phyloP scores from a whole-genome alignment of 495 filamentous ascomycete genomes.

The Cairneyella variabilis region DNA sequence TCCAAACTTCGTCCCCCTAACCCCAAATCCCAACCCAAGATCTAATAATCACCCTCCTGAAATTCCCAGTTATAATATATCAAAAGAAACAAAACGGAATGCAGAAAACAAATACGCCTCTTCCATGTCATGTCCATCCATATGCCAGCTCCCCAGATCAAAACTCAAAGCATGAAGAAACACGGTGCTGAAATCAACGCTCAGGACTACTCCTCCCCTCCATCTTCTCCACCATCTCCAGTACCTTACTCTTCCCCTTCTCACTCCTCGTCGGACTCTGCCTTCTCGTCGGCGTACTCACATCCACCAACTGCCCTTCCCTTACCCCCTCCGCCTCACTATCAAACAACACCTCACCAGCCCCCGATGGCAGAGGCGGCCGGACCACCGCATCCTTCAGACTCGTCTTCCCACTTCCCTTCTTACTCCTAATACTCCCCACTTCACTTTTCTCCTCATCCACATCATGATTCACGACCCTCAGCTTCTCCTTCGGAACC shows the following conservation, averaged over 20 bases:
- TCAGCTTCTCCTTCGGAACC: constrained; percentile 75
- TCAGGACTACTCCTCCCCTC: constrained; percentile 13
- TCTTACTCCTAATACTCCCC: constrained; percentile 20
- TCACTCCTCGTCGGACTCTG: background rate
- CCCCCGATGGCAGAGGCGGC: background rate
- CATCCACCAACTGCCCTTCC: too few relatives aligned
- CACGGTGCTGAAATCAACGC: background rate
- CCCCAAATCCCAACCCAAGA: background rate
- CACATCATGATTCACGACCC: constrained; percentile 69
- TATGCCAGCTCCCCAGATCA: background rate
- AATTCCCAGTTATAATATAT: too few relatives aligned
- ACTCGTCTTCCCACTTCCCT: constrained; percentile 11
- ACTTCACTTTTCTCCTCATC: constrained; percentile 17
- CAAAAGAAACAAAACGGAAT: background rate
- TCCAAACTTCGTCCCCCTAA: background rate
- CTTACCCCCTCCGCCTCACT: background rate
- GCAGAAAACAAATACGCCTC: background rate
- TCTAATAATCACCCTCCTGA: too few relatives aligned
- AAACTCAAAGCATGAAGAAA: background rate
- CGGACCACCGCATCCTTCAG: background rate
- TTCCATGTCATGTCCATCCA: background rate
- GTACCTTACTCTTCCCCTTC: constrained; percentile 13
- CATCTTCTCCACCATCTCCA: constrained; percentile 22
- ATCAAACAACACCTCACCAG: background rate
- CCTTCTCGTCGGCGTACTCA: too few relatives aligned